Evolutionary conservation across 2,329 filamentous ascomycete species (phyloP).

Genomic region (Achaetomium macrosporum): DNA sequence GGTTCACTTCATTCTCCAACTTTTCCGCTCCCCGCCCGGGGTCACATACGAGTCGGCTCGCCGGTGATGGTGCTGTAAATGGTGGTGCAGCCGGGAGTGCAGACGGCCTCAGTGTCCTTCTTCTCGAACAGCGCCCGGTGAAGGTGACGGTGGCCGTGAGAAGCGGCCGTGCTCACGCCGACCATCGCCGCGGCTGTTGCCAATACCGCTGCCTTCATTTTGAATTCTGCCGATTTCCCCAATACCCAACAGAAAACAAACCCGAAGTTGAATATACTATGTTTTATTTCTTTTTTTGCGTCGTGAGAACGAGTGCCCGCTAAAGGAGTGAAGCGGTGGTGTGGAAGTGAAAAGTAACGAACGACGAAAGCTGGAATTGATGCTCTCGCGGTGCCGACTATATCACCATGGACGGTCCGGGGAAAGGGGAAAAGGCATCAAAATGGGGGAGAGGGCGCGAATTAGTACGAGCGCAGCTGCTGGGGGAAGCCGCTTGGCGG

Average conservation of each 20-base stretch:
- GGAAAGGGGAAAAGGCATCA: conserved; percentile 30
- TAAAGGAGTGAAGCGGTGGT: conserved; percentile 82
- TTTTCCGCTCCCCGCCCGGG: not conserved
- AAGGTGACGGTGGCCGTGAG: conserved; percentile 54
- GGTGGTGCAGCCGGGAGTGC: conserved; percentile 62
- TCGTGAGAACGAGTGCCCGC: conserved; percentile 65
- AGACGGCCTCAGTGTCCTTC: conserved; percentile 44
- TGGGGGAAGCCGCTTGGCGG: conserved; percentile 22
- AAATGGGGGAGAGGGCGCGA: conserved; percentile 27
- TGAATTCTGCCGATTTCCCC: conserved; percentile 36
- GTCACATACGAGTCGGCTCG: conserved; percentile 54
- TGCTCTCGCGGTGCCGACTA: conserved; percentile 43
- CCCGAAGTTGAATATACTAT: conserved; percentile 14
- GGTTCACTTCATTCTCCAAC: not conserved
- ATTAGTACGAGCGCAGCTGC: conserved; percentile 31
- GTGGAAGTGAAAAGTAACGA: conserved; percentile 39
- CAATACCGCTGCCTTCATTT: conserved; percentile 69
- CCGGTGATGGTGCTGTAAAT: conserved; percentile 66
- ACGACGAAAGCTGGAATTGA: conserved; percentile 44
- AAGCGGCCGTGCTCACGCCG: conserved; percentile 47
- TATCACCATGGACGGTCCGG: conserved; percentile 42
- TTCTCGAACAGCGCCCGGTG: conserved; percentile 50
- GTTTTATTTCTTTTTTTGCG: conserved; percentile 26
- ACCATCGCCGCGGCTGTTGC: conserved; percentile 59
- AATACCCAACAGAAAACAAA: conserved; percentile 16